Percentiles rank a stretch among this genome's conserved stretches.
These are phyloP conservation scores for Trichoderma asperellum DNA, from an alignment of 2,329 filamentous ascomycete genomes.

Conservation along the genomic window DNA sequence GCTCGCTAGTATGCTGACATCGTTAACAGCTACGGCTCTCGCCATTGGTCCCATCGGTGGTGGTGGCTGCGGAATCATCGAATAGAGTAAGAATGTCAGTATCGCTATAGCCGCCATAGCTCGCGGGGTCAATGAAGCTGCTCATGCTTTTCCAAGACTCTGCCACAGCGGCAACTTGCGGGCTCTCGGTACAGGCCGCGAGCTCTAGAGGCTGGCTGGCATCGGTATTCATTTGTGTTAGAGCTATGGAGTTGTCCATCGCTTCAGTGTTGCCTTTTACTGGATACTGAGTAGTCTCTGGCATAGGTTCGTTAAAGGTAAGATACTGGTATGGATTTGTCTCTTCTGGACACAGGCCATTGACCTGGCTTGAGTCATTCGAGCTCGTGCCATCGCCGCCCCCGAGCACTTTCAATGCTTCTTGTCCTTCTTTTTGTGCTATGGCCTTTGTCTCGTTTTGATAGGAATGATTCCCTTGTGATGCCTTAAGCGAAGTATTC, in stretches of 20 bases:
- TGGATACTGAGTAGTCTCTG: not conserved
- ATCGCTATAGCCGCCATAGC: not conserved
- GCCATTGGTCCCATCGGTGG: not conserved
- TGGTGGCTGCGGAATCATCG: not conserved
- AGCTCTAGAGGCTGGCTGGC: not conserved
- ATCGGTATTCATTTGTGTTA: not conserved
- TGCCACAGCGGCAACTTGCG: not conserved
- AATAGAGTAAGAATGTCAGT: not conserved
- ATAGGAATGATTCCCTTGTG: not conserved
- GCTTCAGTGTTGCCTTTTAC: not conserved
- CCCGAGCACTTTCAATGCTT: not conserved
- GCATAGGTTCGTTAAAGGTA: not conserved
- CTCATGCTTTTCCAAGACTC: not conserved
- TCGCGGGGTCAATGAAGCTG: not conserved
- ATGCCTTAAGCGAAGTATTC: too few species aligned
- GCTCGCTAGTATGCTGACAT: not conserved
- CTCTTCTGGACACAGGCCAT: not conserved
- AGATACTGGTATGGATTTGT: not conserved
- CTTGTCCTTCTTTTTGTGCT: not conserved
- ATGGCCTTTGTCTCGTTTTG: not conserved
- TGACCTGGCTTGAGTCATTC: not conserved
- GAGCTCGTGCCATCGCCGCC: not conserved
- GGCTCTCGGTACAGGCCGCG: not conserved
- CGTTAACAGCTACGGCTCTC: not conserved
- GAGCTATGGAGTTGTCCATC: not conserved